Evolutionary conservation across 306 rosid genomes (phyloP), one percentile per base, ranked within the genome.

Genomic region (Trifolium pratense): DNA sequence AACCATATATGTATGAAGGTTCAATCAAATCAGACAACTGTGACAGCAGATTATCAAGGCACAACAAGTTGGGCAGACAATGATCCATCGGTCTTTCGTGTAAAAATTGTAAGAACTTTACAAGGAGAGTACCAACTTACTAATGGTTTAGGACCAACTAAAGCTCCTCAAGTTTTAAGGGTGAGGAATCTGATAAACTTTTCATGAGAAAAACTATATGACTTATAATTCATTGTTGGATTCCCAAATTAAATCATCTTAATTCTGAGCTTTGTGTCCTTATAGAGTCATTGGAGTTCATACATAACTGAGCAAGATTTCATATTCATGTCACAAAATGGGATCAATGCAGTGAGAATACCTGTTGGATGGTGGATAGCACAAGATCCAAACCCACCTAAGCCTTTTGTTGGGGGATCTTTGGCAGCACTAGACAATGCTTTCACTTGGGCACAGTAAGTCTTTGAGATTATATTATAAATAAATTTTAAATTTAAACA

Each of bases 301-400:
- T 89, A 87, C 32, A 85, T 89, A 56, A 85, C 84, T 0, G 90
- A 87, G 64, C 87, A 81, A 2, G 95, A 87, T 68, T 89, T 89
- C 82, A 70, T n/a, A 11, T 85, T 85, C 86, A 81, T 89, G 83
- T 83, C 88, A 21, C 18, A 70, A 21, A 89, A 75, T 49, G 90
- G 95, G 14, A 9, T 87, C 63, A 85, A 64, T 66, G 88, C 91
- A 0, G 94, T 87, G 16, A 83, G 94, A 64, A 75, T 89, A 45
- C 94, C 91, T 0, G 86, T 89, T 25, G 94, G 94, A 6, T 87
- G 91, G 94, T 89, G 94, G 88, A 85, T 87, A 59, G 87, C 89
- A 1, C 65, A 69, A 32, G 94, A 81, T 74, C 87, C 91, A 23
- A 68, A 65, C 17, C 94, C 94, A 9, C 91, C 91, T 5, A 83